These are phyloP conservation scores for Lepraria neglecta DNA, from an alignment of 495 filamentous ascomycete species.

Conservation along the genomic window DNA sequence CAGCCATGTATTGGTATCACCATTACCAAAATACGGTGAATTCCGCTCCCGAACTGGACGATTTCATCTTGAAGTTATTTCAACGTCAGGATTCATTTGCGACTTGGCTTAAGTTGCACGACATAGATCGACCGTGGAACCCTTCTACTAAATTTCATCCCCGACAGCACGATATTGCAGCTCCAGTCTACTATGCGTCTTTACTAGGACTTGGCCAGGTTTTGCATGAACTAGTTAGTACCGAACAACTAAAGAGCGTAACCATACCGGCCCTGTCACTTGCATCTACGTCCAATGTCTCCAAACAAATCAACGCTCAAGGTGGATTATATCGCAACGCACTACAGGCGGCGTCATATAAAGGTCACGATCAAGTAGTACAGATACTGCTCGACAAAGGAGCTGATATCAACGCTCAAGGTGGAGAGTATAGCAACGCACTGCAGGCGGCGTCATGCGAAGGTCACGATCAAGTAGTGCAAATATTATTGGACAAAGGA, in stretches of 20 bases:
- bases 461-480: too few relatives aligned
- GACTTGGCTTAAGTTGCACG: constrained; percentile 18
- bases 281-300: neutral
- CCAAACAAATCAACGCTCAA: constrained; percentile 23
- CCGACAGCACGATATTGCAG: constrained; percentile 16
- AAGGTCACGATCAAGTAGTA: too few relatives aligned
- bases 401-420: too few relatives aligned
- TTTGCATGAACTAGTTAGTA: constrained; percentile 14
- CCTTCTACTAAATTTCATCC: too few relatives aligned
- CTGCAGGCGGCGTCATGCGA: too few relatives aligned
- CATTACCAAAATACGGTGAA: constrained; percentile 21
- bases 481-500: too few relatives aligned
- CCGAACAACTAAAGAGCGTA: neutral
- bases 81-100: constrained; percentile 14
- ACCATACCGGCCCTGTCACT: neutral
- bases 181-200: constrained; percentile 27
- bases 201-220: constrained; percentile 25
- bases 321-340: too few relatives aligned
- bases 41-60: neutral
- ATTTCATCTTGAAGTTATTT: constrained; percentile 19
- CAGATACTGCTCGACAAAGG: too few relatives aligned
- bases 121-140: constrained; percentile 6
- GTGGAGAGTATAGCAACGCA: too few relatives aligned
- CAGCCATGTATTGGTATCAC: constrained; percentile 30
- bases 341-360: too few relatives aligned